Base-by-base conservation (phyloP, 2,329 filamentous ascomycete species). In the Sordariomycetes sp. region DNA sequence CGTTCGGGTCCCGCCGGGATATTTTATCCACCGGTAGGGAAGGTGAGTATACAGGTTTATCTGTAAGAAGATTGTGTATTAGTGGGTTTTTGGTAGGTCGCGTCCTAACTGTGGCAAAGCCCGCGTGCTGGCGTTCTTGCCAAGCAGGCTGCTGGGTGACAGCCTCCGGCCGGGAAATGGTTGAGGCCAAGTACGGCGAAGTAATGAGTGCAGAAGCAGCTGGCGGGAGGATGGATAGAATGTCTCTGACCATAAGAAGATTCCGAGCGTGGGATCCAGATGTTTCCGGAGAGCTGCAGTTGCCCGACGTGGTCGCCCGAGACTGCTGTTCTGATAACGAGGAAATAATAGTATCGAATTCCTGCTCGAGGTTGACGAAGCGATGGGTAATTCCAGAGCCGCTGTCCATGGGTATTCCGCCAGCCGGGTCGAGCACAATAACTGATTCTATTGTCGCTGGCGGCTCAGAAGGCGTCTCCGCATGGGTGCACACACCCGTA, bases 31-130 rank as follows among this genome's bases (percentile, higher is more conserved):
- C 79, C 0, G 94, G 94, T 0, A 99, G 77, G 0, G 94, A 99
- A 1, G 94, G 94, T 1, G 94, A 97, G 63, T 91, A 88, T 16
- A 92, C 82, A 0, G 94, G 93, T 66, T 96, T 95, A 72, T 99
- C 94, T 1, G 94, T 99, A 11, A 99, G 80, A 1, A 99, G 82
- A 65, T 97, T 97, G 72, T 99, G 91, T 53, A 99, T 94, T 1
- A 99, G 76, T 0, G 92, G 91, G 65, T 99, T 99, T 66, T 81
- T 79, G 59, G 75, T 77, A 53, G 74, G 75, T 59, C 80, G 73
- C 0, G 80, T 83, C 24, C 76, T 77, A 3, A 83, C 80, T 60
- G 78, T 79, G 32, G 73, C 75, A 2, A 57, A 53, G 10, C 55
- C 55, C 7, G 28, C 46, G 24, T 57, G 24, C 2, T 52, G 48